Base-by-base conservation (phyloP, 306 rosid genomes). In the Canavalia ensiformis region DNA sequence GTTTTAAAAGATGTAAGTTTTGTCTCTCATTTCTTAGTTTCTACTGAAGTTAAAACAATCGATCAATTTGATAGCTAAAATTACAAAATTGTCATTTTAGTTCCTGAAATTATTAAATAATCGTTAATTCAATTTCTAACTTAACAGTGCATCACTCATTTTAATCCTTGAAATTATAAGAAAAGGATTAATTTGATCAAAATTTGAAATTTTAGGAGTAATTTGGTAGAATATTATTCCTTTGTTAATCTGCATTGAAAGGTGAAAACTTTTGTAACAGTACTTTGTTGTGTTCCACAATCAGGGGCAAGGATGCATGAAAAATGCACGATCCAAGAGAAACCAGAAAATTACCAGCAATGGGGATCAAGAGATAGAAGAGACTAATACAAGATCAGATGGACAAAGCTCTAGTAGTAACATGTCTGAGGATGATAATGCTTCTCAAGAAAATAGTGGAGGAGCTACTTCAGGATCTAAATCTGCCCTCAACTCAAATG, bases 401-500 rank as follows among this genome's bases (percentile, higher is more conserved):
- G 90, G 88, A 69, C 94, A 88, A 9, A 87, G 91, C 77, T 74
- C 88, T 7, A 82, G 90, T 37, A 80, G 89, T 79, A 87, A 75
- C 81, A 88, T 90, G 77, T 85, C 90, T 42, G 99, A 91, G 57
- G 98, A 93, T 46, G 97, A 91, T 6, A 90, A 88, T 90, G 84
- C 75, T 82, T 88, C 92, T 59, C 86, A 74, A 72, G 94, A 90
- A 46, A 87, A 69, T 28, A 78, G 75, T 72, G 93, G 79, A 55
- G 94, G 88, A 52, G 82, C 82, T 3, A 75, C 75, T 80, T 85
- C 89, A 2, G 89, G 57, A n/a, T 82, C 87, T 44, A 88, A 88
- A 68, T 50, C 90, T 11, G 63, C 84, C 56, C 87, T 82, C 18
- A 87, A 87, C 85, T 52, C 81, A 81, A 90, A 65, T 78, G 94